Conservation (phyloP, 768 basidiomycete species). For the Pluteus cervinus region DNA sequence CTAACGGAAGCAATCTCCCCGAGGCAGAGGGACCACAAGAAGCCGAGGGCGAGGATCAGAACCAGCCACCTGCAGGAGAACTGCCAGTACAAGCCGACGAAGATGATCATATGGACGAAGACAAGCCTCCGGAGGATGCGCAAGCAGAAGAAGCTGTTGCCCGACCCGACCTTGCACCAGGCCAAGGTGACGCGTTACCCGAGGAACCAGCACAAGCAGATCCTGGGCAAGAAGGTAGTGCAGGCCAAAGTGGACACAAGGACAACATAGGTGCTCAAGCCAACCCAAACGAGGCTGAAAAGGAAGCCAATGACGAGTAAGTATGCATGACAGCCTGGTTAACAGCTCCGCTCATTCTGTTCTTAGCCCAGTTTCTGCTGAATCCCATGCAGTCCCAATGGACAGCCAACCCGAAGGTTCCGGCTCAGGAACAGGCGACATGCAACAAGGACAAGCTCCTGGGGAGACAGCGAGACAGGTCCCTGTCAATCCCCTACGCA, state of each 20-base stretch:
- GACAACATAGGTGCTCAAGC: too few species aligned
- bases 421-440: conserved; percentile 33
- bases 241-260: conserved; percentile 22
- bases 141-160: conserved; percentile 26
- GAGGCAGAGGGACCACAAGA: conserved; percentile 12
- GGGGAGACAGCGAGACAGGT: conserved; percentile 33
- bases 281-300: conserved; percentile 11
- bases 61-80: conserved; percentile 23
- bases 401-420: conserved; percentile 6
- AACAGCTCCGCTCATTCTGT: too few species aligned
- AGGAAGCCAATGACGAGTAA: conserved; percentile 21
- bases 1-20: conserved; percentile 31
- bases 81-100: conserved; percentile 23
- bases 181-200: conserved; percentile 31
- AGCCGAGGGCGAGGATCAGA: conserved; percentile 17
- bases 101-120: conserved; percentile 22
- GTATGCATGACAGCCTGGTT: conserved; percentile 17
- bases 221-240: conserved; percentile 26
- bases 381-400: too few species aligned
- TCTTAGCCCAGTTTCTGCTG: too few species aligned
- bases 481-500: conserved; percentile 57
- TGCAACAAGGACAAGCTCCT: conserved; percentile 37
- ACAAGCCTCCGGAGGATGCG: conserved; percentile 13
- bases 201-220: conserved; percentile 23
- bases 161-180: conserved; percentile 37